Conservation (phyloP, 352 stramenopile species). For the Aphanomyces invadans region DNA sequence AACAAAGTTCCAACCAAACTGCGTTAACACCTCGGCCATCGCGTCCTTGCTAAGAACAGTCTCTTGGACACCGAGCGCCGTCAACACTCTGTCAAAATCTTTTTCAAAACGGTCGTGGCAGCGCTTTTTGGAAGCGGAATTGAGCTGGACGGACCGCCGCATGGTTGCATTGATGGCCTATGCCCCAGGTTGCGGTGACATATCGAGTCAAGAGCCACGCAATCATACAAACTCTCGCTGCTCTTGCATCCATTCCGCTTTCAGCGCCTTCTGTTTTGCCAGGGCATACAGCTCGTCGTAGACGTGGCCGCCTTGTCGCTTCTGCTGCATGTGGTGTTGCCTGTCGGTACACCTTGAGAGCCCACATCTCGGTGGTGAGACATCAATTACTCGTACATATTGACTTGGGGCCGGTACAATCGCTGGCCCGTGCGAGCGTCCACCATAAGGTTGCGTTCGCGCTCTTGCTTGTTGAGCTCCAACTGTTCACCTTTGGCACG, state of each 20-base stretch:
- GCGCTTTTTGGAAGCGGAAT: not conserved
- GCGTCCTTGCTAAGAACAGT: too few species aligned
- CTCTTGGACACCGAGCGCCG: too few species aligned
- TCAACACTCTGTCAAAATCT: too few species aligned
- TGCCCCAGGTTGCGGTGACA: too few species aligned
- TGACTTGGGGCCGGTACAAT: slow-evolving; percentile 3
- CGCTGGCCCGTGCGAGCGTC: not conserved
- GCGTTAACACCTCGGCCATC: not conserved
- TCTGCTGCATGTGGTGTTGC: not conserved
- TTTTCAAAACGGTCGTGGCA: not conserved
- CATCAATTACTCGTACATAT: not conserved
- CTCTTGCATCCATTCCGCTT: not conserved
- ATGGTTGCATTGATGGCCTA: not conserved
- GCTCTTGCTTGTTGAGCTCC: not conserved
- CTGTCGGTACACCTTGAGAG: too few species aligned
- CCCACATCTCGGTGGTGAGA: not conserved
- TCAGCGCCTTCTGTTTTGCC: not conserved
- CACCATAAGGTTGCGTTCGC: not conserved
- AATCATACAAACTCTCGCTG: too few species aligned
- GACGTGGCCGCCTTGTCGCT: not conserved
- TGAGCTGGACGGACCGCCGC: not conserved
- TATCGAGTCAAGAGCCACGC: too few species aligned
- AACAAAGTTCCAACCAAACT: not conserved
- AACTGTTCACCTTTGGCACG: not conserved
- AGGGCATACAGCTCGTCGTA: slow-evolving; percentile 4